These are phyloP conservation scores for Acacia confusa DNA, from an alignment of 306 rosid species.

Conservation along the genomic window DNA sequence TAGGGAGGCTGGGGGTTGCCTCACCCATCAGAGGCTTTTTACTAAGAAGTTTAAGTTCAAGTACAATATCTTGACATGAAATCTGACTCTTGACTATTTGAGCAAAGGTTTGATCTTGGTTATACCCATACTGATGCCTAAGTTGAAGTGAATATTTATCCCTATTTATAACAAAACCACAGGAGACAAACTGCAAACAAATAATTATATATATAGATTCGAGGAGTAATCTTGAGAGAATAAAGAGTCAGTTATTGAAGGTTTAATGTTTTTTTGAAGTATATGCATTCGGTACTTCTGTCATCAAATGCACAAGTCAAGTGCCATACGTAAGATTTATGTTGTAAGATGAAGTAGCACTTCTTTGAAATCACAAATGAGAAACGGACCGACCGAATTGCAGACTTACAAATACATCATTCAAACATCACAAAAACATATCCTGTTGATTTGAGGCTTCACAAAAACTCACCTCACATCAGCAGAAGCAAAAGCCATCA, in stretches of 20 bases:
- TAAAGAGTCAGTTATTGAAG: no score
- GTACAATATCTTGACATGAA: not conserved
- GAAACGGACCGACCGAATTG: not conserved
- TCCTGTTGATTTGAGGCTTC: not conserved
- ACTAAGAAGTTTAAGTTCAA: not conserved
- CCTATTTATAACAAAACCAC: not conserved
- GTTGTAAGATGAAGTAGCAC: not conserved
- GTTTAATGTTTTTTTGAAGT: not conserved
- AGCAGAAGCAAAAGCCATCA: not conserved
- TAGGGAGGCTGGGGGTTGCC: not conserved
- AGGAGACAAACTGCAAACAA: not conserved
- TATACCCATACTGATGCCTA: not conserved
- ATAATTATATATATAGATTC: no score
- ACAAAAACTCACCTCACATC: not conserved
- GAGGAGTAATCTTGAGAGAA: no score
- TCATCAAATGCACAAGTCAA: not conserved
- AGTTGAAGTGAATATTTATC: not conserved
- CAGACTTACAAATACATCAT: not conserved
- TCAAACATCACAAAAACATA: not conserved
- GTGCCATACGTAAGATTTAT: not conserved
- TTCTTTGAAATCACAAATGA: not conserved
- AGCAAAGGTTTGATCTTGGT: not conserved
- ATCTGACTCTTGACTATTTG: not conserved
- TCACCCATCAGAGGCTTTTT: not conserved
- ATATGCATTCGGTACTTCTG: not conserved